Percentiles rank a stretch among this genome's conserved stretches.
Conservation (phyloP, 2,329 filamentous ascomycete species). For the Xylariomycetidae sp. region DNA sequence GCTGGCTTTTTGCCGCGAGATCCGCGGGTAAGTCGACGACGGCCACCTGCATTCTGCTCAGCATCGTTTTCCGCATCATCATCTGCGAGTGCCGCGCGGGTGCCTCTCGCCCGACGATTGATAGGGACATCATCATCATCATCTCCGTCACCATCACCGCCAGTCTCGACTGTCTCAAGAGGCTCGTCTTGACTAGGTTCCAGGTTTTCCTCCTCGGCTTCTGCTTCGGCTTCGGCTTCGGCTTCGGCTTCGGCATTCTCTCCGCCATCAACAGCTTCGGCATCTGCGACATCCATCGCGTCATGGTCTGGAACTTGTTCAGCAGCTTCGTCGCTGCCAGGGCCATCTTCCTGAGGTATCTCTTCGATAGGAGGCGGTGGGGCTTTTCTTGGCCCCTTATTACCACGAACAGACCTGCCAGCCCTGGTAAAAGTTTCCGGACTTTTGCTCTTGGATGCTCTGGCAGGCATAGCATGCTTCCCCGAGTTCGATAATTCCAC, state of each 20-base stretch:
- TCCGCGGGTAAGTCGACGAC: conserved; percentile 45
- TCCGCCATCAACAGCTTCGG: conserved; percentile 25
- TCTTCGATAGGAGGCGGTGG: conserved; percentile 46
- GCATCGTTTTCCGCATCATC: conserved; percentile 17
- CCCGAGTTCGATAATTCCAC: conserved; percentile 58
- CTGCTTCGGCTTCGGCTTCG: conserved; percentile 10
- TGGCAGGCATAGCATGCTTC: conserved; percentile 46
- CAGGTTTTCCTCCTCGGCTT: conserved; percentile 13
- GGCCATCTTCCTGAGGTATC: conserved; percentile 45
- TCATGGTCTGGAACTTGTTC: conserved; percentile 26
- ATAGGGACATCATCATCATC: conserved; percentile 44
- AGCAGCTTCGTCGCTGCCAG: conserved; percentile 24
- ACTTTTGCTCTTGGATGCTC: conserved; percentile 49
- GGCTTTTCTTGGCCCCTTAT: conserved; percentile 46
- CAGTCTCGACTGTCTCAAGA: conserved; percentile 26
- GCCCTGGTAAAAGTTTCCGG: conserved; percentile 47
- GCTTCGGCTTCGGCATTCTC: conserved; percentile 10
- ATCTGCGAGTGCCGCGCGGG: too few relatives aligned
- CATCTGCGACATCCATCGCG: conserved; percentile 19
- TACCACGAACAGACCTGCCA: conserved; percentile 41
- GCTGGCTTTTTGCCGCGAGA: conserved; percentile 41
- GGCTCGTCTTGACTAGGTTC: conserved; percentile 22
- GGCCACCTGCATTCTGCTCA: conserved; percentile 26
- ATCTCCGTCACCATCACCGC: conserved; percentile 30
- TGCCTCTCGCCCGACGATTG: too few relatives aligned